phyloP scores from a whole-genome alignment of 179 eudicot species.

The Drosera spatulata region DNA sequence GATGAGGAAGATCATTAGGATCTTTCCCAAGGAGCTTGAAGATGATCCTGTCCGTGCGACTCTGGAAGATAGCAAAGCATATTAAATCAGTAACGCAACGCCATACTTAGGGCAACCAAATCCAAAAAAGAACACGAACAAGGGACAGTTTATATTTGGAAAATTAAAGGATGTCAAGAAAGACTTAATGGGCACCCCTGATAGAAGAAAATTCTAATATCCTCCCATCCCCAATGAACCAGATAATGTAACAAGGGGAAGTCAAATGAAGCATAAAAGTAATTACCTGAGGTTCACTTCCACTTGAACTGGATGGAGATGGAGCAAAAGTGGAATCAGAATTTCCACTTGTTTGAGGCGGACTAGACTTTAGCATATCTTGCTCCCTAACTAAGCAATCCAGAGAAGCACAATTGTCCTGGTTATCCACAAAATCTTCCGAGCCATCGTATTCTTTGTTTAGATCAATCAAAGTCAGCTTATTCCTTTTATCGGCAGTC shows the following conservation, averaged over 20 bases:
- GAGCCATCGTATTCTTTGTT: slow-evolving; percentile 61
- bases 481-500: slow-evolving; percentile 18
- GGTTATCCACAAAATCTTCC: slow-evolving; percentile 39
- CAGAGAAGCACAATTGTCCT: slow-evolving; percentile 20
- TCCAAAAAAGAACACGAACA: too few relatives aligned
- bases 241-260: not conserved
- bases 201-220: too few relatives aligned
- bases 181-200: too few relatives aligned
- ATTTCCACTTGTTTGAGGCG: slow-evolving; percentile 70
- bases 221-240: too few relatives aligned
- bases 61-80: slow-evolving; percentile 25
- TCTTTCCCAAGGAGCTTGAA: slow-evolving; percentile 90
- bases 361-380: slow-evolving; percentile 46
- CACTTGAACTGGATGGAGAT: slow-evolving; percentile 67
- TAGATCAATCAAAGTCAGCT: slow-evolving; percentile 49
- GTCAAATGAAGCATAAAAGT: not conserved
- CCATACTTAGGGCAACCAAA: too few relatives aligned
- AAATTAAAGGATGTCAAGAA: too few relatives aligned
- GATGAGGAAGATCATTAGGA: slow-evolving; percentile 67
- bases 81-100: not conserved
- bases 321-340: slow-evolving; percentile 50
- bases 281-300: slow-evolving; percentile 73
- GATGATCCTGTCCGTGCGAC: slow-evolving; percentile 80
- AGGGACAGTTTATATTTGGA: too few relatives aligned
- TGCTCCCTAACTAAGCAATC: slow-evolving; percentile 26